Conservation (phyloP, 768 basidiomycete species). For the Arthromyces matolae region DNA sequence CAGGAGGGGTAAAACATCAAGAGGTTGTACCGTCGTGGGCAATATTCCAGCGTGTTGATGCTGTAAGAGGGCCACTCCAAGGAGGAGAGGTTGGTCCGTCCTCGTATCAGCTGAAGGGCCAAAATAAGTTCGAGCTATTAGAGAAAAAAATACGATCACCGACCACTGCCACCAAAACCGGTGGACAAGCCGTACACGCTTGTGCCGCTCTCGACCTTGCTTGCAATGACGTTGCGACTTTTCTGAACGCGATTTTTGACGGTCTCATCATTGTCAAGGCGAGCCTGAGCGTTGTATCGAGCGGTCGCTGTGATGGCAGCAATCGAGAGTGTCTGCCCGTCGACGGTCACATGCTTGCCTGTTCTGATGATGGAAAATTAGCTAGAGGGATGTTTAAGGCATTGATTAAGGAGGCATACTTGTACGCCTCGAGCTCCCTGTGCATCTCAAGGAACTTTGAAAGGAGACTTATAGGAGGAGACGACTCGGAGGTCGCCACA, state of each 20-base stretch:
- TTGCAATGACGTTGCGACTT: conserved; percentile 62
- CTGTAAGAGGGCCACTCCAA: conserved; percentile 67
- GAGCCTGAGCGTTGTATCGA: conserved; percentile 37
- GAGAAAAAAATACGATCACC: too few relatives aligned
- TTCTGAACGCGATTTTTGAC: conserved; percentile 50
- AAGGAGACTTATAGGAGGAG: conserved; percentile 19
- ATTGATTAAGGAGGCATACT: conserved; percentile 32
- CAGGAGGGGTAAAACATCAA: conserved; percentile 55
- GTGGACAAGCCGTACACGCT: conserved; percentile 83
- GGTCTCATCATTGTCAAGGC: conserved; percentile 22
- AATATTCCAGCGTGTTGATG: conserved; percentile 72
- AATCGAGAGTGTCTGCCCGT: conserved; percentile 55
- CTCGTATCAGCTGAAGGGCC: conserved; percentile 62
- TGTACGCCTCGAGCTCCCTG: conserved; percentile 52
- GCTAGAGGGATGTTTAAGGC: background rate
- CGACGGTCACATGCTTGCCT: conserved; percentile 46
- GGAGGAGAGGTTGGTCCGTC: conserved; percentile 57
- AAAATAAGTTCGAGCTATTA: conserved; percentile 8
- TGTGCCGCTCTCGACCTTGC: conserved; percentile 62
- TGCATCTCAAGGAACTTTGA: conserved; percentile 43
- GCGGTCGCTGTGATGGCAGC: conserved; percentile 54
- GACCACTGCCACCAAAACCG: conserved; percentile 73
- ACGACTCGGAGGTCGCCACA: background rate
- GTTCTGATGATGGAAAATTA: conserved; percentile 32
- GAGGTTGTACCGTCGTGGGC: conserved; percentile 46